Evolutionary conservation across 1,139 yeast species (phyloP), one percentile per base, ranked within the genome.

Genomic region (Diutina scorzettiae): DNA sequence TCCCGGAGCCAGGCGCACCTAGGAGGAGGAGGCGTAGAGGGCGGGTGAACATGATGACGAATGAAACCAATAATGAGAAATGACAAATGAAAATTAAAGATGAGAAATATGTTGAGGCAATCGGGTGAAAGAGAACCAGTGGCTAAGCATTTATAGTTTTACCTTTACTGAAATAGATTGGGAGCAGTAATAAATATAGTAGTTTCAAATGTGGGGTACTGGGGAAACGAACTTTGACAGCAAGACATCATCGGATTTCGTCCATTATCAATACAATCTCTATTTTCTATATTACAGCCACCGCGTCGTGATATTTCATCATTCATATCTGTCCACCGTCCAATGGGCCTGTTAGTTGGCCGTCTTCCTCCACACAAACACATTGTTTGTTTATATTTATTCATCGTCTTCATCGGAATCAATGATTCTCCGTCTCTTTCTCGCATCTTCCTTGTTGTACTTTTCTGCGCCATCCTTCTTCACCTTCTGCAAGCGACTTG

Each of bases 1-100:
- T 89, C 1, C 96, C 96, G 1, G 95, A 73, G 0, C 96, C 97
- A 0, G 96, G 97, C 0, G 96, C 95, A 4, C 96, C 96, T 42
- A 87, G 62, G 8, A 87, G 65, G 29, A 87, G 65, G 37, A 86
- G 60, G 49, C 96, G 63, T 32, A 84, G 55, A 2, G 94, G 25
- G 9, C 36, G 19, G 83, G 29, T 19, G n/a, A 24, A 33, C 8
- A 6, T 11, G 16, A 30, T 8, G 16, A 11, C 9, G 7, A 7
- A 30, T 9, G 9, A 9, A 14, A 7, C 16, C 14, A 9, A 30
- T 11, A 7, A 7, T 11, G 16, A 30, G 33, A 11, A 11, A 30
- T 30, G 14, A 8, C 11, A 30, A 11, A 11, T 9, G 9, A 30
- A 25, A 23, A n/a, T n/a, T n/a, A n/a, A n/a, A n/a, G n/a, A n/a